Percentiles rank a stretch among this genome's conserved stretches.
phyloP scores from a whole-genome alignment of 805 yeast species.

The Zygosaccharomyces lentus region DNA sequence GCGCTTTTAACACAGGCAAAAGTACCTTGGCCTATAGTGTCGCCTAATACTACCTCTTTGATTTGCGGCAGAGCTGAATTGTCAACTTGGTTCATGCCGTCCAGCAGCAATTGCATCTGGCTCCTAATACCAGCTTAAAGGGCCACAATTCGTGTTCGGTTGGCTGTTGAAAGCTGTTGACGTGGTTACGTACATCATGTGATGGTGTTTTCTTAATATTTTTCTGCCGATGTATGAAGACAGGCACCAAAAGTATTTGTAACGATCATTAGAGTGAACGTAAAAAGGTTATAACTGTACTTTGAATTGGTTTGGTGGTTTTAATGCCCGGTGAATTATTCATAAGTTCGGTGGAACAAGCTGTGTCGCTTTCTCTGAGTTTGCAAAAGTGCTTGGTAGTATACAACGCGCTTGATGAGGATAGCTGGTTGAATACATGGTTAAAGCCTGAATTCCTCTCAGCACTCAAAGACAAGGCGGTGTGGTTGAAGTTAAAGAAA shows the following conservation, averaged over 20 bases:
- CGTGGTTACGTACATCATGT: background rate
- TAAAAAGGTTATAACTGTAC: background rate
- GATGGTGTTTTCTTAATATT: background rate
- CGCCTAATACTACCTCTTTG: slow-evolving; percentile 44
- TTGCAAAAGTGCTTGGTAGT: slow-evolving; percentile 40
- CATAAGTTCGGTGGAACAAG: slow-evolving; percentile 32
- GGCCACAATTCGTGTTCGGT: background rate
- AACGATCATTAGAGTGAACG: background rate
- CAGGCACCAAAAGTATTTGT: background rate
- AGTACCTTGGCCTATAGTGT: slow-evolving; percentile 62
- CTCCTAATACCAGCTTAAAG: background rate
- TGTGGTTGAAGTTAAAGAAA: slow-evolving; percentile 41
- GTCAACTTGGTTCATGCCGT: slow-evolving; percentile 1
- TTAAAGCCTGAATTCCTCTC: slow-evolving; percentile 17
- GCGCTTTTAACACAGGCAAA: slow-evolving; percentile 61
- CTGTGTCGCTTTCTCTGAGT: slow-evolving; percentile 40
- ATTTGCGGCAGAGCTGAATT: slow-evolving; percentile 41
- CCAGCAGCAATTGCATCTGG: background rate
- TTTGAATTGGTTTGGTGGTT: background rate
- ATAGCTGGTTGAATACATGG: slow-evolving; percentile 30
- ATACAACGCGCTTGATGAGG: slow-evolving; percentile 31
- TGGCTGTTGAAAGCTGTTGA: background rate
- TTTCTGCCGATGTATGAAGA: background rate
- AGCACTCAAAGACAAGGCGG: slow-evolving; percentile 23
- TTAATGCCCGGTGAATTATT: slow-evolving; percentile 15